Conservation (phyloP, 139 green algal species). For the Prasinococcaceae sp. region DNA sequence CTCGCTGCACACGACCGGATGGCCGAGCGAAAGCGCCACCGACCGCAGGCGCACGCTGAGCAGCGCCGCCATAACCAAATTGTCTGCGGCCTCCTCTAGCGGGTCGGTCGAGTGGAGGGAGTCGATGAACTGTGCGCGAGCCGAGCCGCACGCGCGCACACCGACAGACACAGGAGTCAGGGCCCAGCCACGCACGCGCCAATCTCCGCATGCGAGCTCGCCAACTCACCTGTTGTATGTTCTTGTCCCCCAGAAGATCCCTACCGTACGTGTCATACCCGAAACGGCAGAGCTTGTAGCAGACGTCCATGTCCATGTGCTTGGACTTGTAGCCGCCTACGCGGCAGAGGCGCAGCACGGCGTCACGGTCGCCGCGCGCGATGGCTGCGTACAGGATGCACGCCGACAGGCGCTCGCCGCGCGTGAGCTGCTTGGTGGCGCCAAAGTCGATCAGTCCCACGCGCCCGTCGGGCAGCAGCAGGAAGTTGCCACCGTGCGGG, state of each 20-base stretch:
- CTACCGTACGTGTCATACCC: neutral
- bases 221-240: constrained; percentile 7
- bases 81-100: neutral
- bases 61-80: neutral
- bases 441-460: constrained; percentile 30
- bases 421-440: constrained; percentile 7
- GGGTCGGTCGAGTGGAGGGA: neutral
- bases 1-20: neutral
- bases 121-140: constrained; percentile 4
- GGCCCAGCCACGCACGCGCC: no score
- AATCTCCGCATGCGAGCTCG: no score
- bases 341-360: neutral
- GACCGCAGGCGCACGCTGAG: neutral
- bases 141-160: no score
- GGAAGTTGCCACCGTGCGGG: constrained; percentile 22
- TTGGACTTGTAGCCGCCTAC: neutral
- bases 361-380: neutral
- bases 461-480: constrained; percentile 26
- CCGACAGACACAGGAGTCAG: no score
- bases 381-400: neutral
- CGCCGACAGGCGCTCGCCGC: neutral
- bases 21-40: neutral
- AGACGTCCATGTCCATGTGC: constrained; percentile 5
- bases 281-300: neutral
- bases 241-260: neutral